Percentiles rank a stretch among this genome's conserved stretches.
Evolutionary conservation across 2,329 filamentous ascomycete species (phyloP).

Genomic region (Chaetomiaceae sp.): DNA sequence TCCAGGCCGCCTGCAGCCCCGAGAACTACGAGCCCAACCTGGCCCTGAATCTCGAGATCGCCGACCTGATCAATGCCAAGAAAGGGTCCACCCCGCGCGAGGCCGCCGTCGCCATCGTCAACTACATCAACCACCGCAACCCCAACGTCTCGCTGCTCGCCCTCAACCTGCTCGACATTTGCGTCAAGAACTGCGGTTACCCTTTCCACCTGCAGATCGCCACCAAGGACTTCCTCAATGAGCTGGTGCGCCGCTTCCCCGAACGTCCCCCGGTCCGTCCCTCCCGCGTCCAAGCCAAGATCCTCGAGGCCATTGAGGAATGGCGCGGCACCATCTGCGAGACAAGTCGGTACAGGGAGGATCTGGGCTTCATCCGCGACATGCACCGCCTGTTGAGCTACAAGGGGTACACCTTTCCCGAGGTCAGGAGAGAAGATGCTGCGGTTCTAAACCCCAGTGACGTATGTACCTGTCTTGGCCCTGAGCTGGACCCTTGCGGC

Average conservation of each 20-base stretch:
- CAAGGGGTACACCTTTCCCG: conserved; percentile 95
- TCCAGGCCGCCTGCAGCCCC: conserved; percentile 92
- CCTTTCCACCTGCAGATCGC: conserved; percentile 98
- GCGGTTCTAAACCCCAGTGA: conserved; percentile 96
- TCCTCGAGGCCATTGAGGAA: conserved; percentile 95
- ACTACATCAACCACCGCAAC: conserved; percentile 94
- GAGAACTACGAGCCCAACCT: conserved; percentile 98
- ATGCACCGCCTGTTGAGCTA: conserved; percentile 96
- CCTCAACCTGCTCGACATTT: conserved; percentile 90
- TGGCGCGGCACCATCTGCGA: conserved; percentile 98
- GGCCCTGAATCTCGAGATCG: conserved; percentile 90
- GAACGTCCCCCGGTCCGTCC: conserved; percentile 84
- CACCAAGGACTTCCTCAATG: conserved; percentile 98
- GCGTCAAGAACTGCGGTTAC: conserved; percentile 99
- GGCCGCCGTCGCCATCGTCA: conserved; percentile 87
- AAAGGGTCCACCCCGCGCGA: conserved; percentile 94
- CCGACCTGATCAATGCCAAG: conserved; percentile 94
- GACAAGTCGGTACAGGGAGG: conserved; percentile 95
- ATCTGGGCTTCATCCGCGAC: conserved; percentile 90
- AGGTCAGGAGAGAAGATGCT: conserved; percentile 87
- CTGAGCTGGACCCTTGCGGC: not conserved
- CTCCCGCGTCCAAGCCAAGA: conserved; percentile 83
- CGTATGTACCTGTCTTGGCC: conserved; percentile 52
- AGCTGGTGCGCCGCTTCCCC: conserved; percentile 91
- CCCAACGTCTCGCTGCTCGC: conserved; percentile 90